Percentiles rank a stretch among this genome's conserved stretches.
phyloP scores from a whole-genome alignment of 108 stramenopile genomes.

The Discostella stelligeroides region DNA sequence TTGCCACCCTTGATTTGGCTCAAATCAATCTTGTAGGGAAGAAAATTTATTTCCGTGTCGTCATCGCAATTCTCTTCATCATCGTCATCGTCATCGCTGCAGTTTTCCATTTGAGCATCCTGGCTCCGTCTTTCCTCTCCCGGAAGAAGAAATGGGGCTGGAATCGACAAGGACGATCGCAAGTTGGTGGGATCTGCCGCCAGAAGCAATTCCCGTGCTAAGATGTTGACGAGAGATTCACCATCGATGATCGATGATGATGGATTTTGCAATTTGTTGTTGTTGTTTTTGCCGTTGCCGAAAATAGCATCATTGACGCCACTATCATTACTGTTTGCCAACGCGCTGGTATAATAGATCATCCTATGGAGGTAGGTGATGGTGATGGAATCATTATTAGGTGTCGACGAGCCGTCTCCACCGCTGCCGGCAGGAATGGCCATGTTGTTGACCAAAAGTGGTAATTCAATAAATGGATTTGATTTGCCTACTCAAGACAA shows the following conservation, averaged over 20 bases:
- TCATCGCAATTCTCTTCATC: conserved; percentile 18
- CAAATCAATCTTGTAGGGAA: conserved; percentile 31
- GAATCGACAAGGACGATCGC: conserved; percentile 29
- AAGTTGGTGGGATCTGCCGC: conserved; percentile 43
- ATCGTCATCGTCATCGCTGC: conserved; percentile 3
- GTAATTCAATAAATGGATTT: no score
- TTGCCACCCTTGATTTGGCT: conserved; percentile 36
- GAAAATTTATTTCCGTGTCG: conserved; percentile 12
- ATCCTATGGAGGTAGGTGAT: conserved; percentile 30
- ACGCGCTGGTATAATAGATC: conserved; percentile 29
- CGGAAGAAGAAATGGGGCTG: conserved; percentile 30
- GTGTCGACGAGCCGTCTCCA: not conserved
- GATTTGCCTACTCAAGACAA: no score
- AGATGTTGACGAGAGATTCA: conserved; percentile 32
- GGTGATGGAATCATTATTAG: conserved; percentile 12
- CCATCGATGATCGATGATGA: conserved; percentile 7
- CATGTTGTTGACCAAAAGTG: no score
- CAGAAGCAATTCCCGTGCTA: conserved; percentile 27
- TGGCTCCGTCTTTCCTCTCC: not conserved
- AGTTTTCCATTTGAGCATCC: conserved; percentile 3
- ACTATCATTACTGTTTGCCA: conserved; percentile 13
- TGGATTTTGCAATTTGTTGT: not conserved
- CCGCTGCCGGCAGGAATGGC: not conserved
- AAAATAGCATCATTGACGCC: no score
- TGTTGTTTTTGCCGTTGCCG: no score